Conservation (phyloP, 192 early-diverging fungal species). For the Haplosporangium gracile region DNA sequence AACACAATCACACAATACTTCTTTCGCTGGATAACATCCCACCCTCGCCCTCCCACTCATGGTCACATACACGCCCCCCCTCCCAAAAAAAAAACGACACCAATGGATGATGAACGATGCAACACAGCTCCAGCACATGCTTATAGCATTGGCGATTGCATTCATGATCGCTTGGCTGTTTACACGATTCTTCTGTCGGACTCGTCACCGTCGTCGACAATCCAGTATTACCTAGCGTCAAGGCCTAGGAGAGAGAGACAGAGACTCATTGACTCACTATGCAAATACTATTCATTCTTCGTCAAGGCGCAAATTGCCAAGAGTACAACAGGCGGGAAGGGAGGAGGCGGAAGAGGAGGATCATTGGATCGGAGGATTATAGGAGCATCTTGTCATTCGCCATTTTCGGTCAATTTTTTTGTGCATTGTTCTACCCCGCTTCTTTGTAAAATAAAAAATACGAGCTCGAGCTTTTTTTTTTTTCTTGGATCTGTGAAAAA, state of each 20-base stretch:
- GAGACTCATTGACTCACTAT: no score
- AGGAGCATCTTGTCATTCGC: background rate
- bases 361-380: background rate
- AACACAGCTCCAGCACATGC: background rate
- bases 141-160: background rate
- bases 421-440: background rate
- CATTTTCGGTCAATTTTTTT: background rate
- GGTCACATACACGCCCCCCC: no score
- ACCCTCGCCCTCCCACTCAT: no score
- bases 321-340: background rate
- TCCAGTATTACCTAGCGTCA: background rate
- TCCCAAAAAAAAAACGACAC: background rate
- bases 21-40: no score
- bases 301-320: no score
- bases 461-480: background rate
- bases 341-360: background rate
- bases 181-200: background rate
- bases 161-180: conserved; percentile 16
- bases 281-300: no score
- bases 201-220: background rate
- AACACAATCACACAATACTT: no score
- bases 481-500: background rate
- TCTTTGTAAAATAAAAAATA: background rate
- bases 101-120: background rate
- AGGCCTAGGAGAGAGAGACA: no score